These are phyloP conservation scores for Berberis thunbergii DNA, from an alignment of 164 flowering plant species.

Conservation along the genomic window DNA sequence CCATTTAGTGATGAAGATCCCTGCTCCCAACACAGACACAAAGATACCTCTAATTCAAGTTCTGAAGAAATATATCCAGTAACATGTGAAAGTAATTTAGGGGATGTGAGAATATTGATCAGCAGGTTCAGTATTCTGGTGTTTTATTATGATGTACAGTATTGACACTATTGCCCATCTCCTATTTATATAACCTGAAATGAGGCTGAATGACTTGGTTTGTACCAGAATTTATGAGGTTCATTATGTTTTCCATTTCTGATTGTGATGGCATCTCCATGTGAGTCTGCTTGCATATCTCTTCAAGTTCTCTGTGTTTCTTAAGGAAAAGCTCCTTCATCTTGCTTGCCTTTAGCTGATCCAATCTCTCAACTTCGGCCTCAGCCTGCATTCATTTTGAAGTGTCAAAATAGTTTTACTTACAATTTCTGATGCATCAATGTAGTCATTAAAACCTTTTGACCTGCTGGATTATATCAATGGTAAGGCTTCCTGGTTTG, in stretches of 20 bases:
- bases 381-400: constrained; percentile 50
- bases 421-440: not conserved
- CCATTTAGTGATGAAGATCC: no score
- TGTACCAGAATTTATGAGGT: constrained; percentile 64
- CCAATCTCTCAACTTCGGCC: constrained; percentile 82
- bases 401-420: not conserved
- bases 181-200: not conserved
- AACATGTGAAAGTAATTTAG: no score
- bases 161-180: not conserved
- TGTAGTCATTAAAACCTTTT: not conserved
- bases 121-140: no score
- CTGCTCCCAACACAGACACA: no score
- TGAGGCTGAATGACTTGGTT: not conserved
- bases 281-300: constrained; percentile 68
- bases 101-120: no score
- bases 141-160: no score
- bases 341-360: constrained; percentile 87
- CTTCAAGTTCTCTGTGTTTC: constrained; percentile 69
- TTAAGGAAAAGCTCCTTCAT: constrained; percentile 81
- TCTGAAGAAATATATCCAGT: no score
- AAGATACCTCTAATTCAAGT: no score
- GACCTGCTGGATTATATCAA: constrained; percentile 55
- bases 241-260: constrained; percentile 54
- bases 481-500: constrained; percentile 67
- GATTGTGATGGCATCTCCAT: constrained; percentile 71